Conservation (phyloP, 179 eudicot species). For the Beta macrorhiza region DNA sequence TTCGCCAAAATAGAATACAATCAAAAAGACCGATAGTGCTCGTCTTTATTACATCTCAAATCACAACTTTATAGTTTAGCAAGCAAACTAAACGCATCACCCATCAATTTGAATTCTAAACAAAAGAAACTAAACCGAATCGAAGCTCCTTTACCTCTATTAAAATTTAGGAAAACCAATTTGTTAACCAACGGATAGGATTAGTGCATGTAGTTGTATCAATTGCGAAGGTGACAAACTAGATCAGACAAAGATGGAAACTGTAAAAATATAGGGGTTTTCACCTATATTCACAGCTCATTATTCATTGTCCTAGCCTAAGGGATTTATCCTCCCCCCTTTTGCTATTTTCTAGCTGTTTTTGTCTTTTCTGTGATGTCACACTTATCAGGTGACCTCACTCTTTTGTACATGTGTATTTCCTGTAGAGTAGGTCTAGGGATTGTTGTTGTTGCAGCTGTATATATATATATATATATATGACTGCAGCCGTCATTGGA, state of each 20-base stretch:
- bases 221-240: background rate
- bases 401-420: too few species aligned
- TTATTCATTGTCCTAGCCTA: too few species aligned
- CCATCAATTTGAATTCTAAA: background rate
- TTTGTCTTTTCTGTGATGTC: too few species aligned
- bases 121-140: background rate
- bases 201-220: conserved; percentile 1
- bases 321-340: too few species aligned
- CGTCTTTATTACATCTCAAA: too few species aligned
- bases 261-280: background rate
- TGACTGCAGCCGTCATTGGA: too few species aligned
- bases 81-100: background rate
- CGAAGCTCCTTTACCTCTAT: background rate
- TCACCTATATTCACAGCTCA: background rate
- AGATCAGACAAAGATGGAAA: background rate
- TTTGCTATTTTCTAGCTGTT: too few species aligned
- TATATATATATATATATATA: too few species aligned
- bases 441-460: too few species aligned
- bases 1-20: background rate
- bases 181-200: background rate
- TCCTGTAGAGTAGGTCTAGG: too few species aligned
- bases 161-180: background rate
- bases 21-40: too few species aligned
- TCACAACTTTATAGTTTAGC: background rate
- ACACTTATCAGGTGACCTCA: too few species aligned